Evolutionary conservation across 306 rosid genomes (phyloP).

Genomic region (Coriaria nepalensis): DNA sequence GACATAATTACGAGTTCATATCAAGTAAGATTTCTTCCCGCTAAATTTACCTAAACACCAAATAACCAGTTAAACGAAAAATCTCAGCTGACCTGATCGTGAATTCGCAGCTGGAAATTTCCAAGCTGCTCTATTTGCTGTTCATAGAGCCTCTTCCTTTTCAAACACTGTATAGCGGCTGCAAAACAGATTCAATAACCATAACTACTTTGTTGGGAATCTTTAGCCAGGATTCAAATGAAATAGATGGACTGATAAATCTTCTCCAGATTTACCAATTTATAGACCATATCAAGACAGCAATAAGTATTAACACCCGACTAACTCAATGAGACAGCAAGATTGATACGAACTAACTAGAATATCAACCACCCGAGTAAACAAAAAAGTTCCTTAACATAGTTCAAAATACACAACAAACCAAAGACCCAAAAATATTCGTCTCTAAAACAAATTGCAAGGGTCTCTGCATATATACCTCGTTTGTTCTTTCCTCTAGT

Average conservation of each 20-base stretch:
- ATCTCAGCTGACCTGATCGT: constrained; percentile 60
- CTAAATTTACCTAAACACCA: neutral
- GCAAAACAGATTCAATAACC: constrained; percentile 4
- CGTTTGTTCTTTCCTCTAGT: constrained; percentile 77
- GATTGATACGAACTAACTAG: too few relatives aligned
- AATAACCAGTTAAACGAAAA: neutral
- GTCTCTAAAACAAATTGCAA: neutral
- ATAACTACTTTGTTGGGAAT: neutral
- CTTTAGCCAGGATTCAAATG: too few relatives aligned
- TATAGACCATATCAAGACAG: too few relatives aligned
- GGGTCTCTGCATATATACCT: constrained; percentile 25
- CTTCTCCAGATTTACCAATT: too few relatives aligned
- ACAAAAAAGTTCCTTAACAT: too few relatives aligned
- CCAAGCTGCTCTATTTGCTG: constrained; percentile 96
- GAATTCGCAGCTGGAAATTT: constrained; percentile 94
- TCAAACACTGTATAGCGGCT: constrained; percentile 95
- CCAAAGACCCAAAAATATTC: too few relatives aligned
- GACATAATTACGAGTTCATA: neutral
- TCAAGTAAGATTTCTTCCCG: neutral
- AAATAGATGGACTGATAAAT: too few relatives aligned
- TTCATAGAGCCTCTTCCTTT: constrained; percentile 84
- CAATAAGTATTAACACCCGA: too few relatives aligned
- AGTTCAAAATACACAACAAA: too few relatives aligned
- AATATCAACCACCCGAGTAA: too few relatives aligned
- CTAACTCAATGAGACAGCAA: too few relatives aligned